phyloP scores from a whole-genome alignment of 176 grass and related monocot species.

The Avena insularis region DNA sequence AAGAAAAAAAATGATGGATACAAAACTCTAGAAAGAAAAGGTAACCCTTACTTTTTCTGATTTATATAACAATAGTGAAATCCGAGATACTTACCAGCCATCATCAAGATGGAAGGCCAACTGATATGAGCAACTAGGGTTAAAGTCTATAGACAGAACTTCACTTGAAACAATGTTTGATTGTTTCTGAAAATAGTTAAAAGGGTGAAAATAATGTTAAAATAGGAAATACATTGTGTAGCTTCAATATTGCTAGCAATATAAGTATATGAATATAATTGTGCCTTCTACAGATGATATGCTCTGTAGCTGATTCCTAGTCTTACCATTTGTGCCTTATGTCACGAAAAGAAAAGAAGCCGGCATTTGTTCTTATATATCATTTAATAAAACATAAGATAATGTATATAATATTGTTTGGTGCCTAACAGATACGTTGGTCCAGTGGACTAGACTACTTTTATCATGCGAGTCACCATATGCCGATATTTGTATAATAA shows the following conservation, averaged over 20 bases:
- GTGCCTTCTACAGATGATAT: conserved; percentile 10
- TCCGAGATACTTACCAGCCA: conserved; percentile 68
- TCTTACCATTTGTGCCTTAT: conserved; percentile 3
- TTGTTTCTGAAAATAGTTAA: conserved; percentile 74
- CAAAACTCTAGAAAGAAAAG: conserved; percentile 44
- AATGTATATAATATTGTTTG: conserved; percentile 16
- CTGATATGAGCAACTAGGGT: conserved; percentile 77
- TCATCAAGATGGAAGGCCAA: conserved; percentile 93
- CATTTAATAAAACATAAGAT: conserved; percentile 24
- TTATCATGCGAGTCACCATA: not conserved
- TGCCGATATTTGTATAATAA: not conserved
- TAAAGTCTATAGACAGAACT: conserved; percentile 79
- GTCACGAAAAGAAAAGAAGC: not conserved
- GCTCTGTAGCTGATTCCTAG: not conserved
- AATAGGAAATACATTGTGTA: not conserved
- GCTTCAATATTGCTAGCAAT: not conserved
- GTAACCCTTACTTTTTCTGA: not conserved
- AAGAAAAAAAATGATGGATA: conserved; percentile 26
- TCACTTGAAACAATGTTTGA: conserved; percentile 77
- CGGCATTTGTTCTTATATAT: not conserved
- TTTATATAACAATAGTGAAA: conserved; percentile 22
- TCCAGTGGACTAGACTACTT: not conserved
- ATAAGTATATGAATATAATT: not conserved
- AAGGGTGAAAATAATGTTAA: conserved; percentile 14
- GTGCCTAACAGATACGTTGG: not conserved